phyloP scores from a whole-genome alignment of 139 green algal genomes.

The Chlamydomonas eustigma region DNA sequence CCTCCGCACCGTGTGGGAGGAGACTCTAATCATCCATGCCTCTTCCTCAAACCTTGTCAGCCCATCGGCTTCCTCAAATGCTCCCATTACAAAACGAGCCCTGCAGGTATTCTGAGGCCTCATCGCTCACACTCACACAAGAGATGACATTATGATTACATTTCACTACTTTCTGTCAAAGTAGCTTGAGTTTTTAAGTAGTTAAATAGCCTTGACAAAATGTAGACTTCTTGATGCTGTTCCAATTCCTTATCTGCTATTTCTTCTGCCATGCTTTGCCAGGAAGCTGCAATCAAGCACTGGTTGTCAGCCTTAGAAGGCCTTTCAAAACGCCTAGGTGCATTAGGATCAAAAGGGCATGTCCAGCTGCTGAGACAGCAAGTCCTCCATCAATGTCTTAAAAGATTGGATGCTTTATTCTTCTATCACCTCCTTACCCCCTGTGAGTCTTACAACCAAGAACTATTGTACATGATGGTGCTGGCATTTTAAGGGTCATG shows the following conservation, averaged over 20 bases:
- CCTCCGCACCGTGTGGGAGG: slow-evolving; percentile 42
- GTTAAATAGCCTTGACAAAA: not conserved
- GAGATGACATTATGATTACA: too few relatives aligned
- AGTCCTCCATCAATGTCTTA: slow-evolving; percentile 33
- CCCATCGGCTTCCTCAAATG: too few relatives aligned
- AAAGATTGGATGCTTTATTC: slow-evolving; percentile 48
- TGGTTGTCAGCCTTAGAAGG: slow-evolving; percentile 63
- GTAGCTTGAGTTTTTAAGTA: too few relatives aligned
- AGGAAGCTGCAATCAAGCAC: slow-evolving; percentile 64
- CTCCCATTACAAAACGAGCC: too few relatives aligned
- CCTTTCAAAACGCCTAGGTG: slow-evolving; percentile 18
- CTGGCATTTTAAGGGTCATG: too few relatives aligned
- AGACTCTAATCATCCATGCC: slow-evolving; percentile 34
- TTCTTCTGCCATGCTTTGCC: not conserved
- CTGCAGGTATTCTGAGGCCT: too few relatives aligned
- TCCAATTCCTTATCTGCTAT: not conserved
- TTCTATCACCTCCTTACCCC: slow-evolving; percentile 54
- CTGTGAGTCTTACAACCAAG: too few relatives aligned
- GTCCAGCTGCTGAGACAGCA: slow-evolving; percentile 52
- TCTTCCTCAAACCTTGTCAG: too few relatives aligned
- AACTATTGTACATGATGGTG: too few relatives aligned
- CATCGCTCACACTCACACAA: too few relatives aligned
- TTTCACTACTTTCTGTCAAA: too few relatives aligned
- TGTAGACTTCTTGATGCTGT: not conserved
- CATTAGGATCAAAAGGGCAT: slow-evolving; percentile 35